phyloP scores from a whole-genome alignment of 805 yeast genomes.

The Candida stauntonica region DNA sequence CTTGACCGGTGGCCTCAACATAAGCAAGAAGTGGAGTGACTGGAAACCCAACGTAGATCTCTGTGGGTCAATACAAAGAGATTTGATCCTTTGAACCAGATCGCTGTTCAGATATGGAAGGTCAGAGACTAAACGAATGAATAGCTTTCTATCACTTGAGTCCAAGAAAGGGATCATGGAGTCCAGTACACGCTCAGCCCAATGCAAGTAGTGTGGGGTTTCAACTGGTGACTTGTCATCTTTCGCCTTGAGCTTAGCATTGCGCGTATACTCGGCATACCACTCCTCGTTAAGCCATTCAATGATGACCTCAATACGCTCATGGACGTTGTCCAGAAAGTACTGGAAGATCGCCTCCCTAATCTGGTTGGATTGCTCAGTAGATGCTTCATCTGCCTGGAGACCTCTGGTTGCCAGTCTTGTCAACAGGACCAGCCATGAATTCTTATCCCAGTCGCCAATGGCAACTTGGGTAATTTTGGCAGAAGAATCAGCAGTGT shows the following conservation, averaged over 20 bases:
- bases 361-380: slow-evolving; percentile 53
- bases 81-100: slow-evolving; percentile 60
- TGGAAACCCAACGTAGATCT: slow-evolving; percentile 77
- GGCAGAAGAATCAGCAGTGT: slow-evolving; percentile 19
- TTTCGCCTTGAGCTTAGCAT: slow-evolving; percentile 24
- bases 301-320: slow-evolving; percentile 67
- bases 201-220: slow-evolving; percentile 55
- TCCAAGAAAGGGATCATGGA: slow-evolving; percentile 82
- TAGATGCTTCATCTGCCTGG: slow-evolving; percentile 28
- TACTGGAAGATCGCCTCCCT: slow-evolving; percentile 69
- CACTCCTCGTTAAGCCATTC: slow-evolving; percentile 97
- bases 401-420: slow-evolving; percentile 84
- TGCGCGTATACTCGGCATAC: slow-evolving; percentile 50
- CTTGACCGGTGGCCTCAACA: slow-evolving; percentile 87
- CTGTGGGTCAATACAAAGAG: slow-evolving; percentile 81
- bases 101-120: slow-evolving; percentile 68
- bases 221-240: slow-evolving; percentile 18
- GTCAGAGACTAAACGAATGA: slow-evolving; percentile 81
- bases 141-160: slow-evolving; percentile 69
- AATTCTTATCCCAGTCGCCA: slow-evolving; percentile 55
- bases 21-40: slow-evolving; percentile 73
- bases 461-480: slow-evolving; percentile 31
- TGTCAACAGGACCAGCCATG: slow-evolving; percentile 74
- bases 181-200: slow-evolving; percentile 72
- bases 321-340: slow-evolving; percentile 67